Evolutionary conservation across 805 yeast species (phyloP).

Genomic region (Hagleromyces aurorensis): DNA sequence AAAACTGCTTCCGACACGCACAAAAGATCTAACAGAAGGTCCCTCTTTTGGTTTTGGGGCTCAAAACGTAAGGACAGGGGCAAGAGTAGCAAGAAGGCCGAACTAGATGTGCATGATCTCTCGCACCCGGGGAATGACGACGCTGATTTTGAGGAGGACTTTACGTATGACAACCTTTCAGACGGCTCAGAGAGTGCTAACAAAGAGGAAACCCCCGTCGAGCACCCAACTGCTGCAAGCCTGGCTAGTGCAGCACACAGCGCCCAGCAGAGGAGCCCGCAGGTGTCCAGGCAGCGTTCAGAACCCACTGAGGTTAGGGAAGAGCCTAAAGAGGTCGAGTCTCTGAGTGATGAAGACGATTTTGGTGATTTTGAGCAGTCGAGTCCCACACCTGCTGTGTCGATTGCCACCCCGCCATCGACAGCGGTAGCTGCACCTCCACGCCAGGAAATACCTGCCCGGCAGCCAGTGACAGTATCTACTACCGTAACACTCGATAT

Average conservation of each 20-base stretch:
- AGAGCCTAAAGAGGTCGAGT: background rate
- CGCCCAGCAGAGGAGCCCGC: background rate
- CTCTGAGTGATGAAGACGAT: slow-evolving; percentile 17
- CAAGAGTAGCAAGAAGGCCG: slow-evolving; percentile 1
- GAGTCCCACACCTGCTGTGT: background rate
- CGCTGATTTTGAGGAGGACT: too few species aligned
- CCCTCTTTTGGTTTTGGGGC: slow-evolving; percentile 25
- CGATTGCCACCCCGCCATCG: background rate
- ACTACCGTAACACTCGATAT: slow-evolving; percentile 1
- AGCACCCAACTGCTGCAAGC: too few species aligned
- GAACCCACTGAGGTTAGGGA: slow-evolving; percentile 1
- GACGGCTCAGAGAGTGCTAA: background rate
- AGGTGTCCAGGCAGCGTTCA: background rate
- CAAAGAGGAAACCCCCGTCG: background rate
- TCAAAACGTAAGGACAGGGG: slow-evolving; percentile 7
- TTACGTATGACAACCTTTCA: background rate
- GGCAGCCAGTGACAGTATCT: background rate
- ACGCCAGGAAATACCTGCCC: background rate
- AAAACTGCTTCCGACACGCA: slow-evolving; percentile 9
- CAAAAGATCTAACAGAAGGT: slow-evolving; percentile 14
- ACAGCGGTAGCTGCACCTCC: slow-evolving; percentile 1
- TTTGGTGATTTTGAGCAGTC: slow-evolving; percentile 22
- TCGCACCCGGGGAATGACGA: background rate
- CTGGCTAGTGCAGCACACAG: background rate
- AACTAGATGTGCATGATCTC: background rate